A percentile compares a stretch with the other conserved stretches of the same genome.
Evolutionary conservation across 1,284 basidiomycete species (phyloP).

Genomic region (Malassezia equina): DNA sequence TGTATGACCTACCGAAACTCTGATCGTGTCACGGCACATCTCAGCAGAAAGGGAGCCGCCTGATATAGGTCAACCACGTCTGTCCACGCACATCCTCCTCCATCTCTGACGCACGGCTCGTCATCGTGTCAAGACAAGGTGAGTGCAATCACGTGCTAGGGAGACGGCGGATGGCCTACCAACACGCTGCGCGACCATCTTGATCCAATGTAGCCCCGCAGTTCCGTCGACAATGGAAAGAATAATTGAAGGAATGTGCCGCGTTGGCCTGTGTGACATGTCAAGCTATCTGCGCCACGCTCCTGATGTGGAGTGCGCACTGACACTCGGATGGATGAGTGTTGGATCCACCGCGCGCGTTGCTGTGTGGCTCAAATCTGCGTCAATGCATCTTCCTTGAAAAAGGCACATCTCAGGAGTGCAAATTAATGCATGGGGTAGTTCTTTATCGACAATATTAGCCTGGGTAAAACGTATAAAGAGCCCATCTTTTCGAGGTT

Average conservation of each 20-base stretch:
- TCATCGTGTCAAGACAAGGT: not conserved
- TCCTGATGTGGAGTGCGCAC: not conserved
- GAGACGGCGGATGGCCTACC: not conserved
- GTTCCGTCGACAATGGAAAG: not conserved
- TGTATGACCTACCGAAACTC: conserved; percentile 6
- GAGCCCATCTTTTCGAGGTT: not conserved
- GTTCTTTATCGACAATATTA: not conserved
- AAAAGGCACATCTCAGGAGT: not conserved
- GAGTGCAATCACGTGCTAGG: not conserved
- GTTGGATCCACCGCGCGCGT: not conserved
- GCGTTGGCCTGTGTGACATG: not conserved
- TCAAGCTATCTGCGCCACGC: not conserved
- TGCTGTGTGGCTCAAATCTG: not conserved
- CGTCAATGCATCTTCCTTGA: not conserved
- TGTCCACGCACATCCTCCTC: conserved; percentile 15
- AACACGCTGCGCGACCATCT: no score
- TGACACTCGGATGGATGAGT: not conserved
- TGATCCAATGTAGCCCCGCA: not conserved
- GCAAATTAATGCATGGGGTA: not conserved
- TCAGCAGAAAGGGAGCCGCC: conserved; percentile 10
- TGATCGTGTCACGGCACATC: conserved; percentile 8
- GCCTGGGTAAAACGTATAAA: not conserved
- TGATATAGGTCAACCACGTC: no score
- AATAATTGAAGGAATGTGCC: not conserved
- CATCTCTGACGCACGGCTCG: not conserved